These are phyloP conservation scores for Rubia peregrina DNA, from an alignment of 305 asterid species.

Conservation along the genomic window DNA sequence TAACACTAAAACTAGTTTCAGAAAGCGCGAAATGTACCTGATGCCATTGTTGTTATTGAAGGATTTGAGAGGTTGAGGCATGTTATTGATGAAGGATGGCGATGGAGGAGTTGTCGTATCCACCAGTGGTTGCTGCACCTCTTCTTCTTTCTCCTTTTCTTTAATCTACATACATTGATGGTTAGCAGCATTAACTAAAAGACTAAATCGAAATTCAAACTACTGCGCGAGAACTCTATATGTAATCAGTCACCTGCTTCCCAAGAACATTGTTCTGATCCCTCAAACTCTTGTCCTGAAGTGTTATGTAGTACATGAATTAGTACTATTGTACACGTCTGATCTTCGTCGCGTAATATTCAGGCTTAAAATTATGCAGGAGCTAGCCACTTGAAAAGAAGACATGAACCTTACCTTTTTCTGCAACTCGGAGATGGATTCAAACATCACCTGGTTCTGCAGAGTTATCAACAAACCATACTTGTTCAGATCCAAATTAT, in stretches of 20 bases:
- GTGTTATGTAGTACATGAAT: not conserved
- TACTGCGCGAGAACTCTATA: not conserved
- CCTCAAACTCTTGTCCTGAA: constrained; percentile 70
- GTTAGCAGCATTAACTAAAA: not conserved
- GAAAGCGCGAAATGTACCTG: not conserved
- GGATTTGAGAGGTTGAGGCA: constrained; percentile 28
- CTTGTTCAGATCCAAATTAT: not conserved
- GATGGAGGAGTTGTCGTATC: constrained; percentile 24
- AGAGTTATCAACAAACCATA: constrained; percentile 3
- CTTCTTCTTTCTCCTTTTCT: constrained; percentile 52
- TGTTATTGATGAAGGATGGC: constrained; percentile 20
- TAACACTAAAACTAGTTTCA: not conserved
- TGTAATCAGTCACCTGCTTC: constrained; percentile 42
- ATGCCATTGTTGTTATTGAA: constrained; percentile 18
- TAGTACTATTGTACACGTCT: not conserved
- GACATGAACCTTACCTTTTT: constrained; percentile 44
- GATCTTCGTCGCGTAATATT: not conserved
- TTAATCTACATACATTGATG: constrained; percentile 37
- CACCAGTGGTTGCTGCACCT: constrained; percentile 1
- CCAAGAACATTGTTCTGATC: constrained; percentile 60
- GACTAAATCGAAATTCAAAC: not conserved
- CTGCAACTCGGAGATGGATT: constrained; percentile 68
- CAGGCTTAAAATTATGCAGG: not conserved
- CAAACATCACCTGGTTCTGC: constrained; percentile 86
- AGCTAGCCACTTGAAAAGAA: not conserved